These are phyloP conservation scores for Beauveria sp. DNA, from an alignment of 2,329 filamentous ascomycete species.

Conservation along the genomic window DNA sequence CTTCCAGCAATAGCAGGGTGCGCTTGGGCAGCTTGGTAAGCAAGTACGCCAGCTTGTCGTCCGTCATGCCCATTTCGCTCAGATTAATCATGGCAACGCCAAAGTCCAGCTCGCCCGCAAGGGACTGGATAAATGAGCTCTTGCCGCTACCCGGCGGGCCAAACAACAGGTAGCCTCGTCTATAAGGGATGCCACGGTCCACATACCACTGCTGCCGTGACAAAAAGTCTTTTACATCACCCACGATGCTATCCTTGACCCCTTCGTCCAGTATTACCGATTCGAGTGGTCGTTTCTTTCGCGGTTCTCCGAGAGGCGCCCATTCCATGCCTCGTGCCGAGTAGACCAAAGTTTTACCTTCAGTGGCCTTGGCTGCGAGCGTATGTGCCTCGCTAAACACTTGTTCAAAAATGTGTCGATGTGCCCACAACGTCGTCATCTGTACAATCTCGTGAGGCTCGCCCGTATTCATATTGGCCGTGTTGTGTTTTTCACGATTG, in stretches of 20 bases:
- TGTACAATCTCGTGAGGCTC: constrained; percentile 92
- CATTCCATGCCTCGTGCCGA: constrained; percentile 79
- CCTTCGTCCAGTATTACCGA: constrained; percentile 83
- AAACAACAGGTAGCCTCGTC: constrained; percentile 80
- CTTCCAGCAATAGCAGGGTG: constrained; percentile 77
- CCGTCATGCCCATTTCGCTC: constrained; percentile 81
- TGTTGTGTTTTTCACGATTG: constrained; percentile 76
- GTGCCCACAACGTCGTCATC: constrained; percentile 82
- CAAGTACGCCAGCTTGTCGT: constrained; percentile 79
- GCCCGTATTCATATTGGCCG: constrained; percentile 72
- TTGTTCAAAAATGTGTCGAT: constrained; percentile 82
- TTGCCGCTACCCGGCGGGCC: constrained; percentile 89
- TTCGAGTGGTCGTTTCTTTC: constrained; percentile 76
- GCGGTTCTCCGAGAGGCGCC: constrained; percentile 74
- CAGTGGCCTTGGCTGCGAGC: constrained; percentile 69
- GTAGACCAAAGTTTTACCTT: constrained; percentile 91
- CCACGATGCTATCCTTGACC: constrained; percentile 72
- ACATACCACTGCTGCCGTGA: constrained; percentile 78
- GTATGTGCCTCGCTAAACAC: constrained; percentile 82
- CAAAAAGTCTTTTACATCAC: constrained; percentile 78
- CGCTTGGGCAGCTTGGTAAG: constrained; percentile 77
- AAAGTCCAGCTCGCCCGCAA: constrained; percentile 88
- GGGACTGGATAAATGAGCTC: constrained; percentile 90
- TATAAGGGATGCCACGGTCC: constrained; percentile 89
- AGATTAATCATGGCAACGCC: constrained; percentile 89